phyloP scores from a whole-genome alignment of 2,329 filamentous ascomycete species.

The Boeremia lycopersici region DNA sequence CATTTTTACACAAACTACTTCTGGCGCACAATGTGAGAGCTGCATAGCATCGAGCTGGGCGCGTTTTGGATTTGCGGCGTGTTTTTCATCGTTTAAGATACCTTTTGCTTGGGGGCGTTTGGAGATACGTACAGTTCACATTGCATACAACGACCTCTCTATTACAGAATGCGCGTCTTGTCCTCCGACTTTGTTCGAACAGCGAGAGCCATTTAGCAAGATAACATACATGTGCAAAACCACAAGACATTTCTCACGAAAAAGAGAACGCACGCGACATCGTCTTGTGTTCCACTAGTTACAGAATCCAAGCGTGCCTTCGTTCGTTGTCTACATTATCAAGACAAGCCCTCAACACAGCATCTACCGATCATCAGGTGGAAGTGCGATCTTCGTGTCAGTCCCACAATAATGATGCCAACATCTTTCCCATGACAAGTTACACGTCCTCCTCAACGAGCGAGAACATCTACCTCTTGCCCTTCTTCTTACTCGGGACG shows the following conservation, averaged over 20 bases:
- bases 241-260: not conserved
- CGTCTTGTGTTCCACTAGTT: not conserved
- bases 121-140: too few relatives aligned
- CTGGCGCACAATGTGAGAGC: constrained; percentile 77
- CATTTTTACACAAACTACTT: constrained; percentile 97
- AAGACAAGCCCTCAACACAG: not conserved
- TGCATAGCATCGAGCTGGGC: too few relatives aligned
- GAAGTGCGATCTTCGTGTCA: not conserved
- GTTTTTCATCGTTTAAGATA: constrained; percentile 2
- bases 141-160: not conserved
- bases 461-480: constrained; percentile 46
- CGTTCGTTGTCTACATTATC: not conserved
- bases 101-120: constrained; percentile 9
- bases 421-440: not conserved
- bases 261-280: not conserved
- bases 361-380: not conserved
- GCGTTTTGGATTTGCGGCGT: not conserved
- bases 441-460: not conserved
- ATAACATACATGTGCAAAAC: not conserved
- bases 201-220: too few relatives aligned
- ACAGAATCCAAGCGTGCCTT: not conserved
- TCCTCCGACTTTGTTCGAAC: not conserved
- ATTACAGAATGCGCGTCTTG: not conserved
- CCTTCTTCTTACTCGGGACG: constrained; percentile 90
- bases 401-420: not conserved